Evolutionary conservation across 257 asterid genomes (phyloP), one percentile per base, ranked within the genome.

Genomic region (Nicotiana tabacum): DNA sequence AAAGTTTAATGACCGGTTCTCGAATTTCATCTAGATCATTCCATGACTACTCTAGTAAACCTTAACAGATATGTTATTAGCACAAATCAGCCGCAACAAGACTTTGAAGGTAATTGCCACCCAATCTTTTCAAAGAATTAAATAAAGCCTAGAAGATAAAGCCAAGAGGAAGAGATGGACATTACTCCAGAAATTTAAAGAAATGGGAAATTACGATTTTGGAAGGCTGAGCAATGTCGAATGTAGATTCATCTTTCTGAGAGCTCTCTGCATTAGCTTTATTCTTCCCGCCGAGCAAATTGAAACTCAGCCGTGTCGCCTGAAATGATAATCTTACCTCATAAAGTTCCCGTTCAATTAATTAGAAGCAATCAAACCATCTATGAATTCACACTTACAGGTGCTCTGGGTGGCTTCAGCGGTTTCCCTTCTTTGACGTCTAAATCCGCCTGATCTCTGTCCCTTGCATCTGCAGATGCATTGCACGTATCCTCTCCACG

Each of bases 401-500:
- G 97, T 84, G 89, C 87, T 89, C 84, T 88, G 11, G 94, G 94
- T 1, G 97, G 95, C 89, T 86, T 90, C 60, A 90, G 92, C 51
- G 84, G 85, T 81, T 83, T 91, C 9, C 37, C 82, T 82, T 88
- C 88, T 11, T 80, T 86, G 85, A 32, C 83, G 29, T 85, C 90
- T 51, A 72, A 72, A 67, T 87, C 91, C 12, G 79, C 84, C 66
- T 85, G 88, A 87, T 91, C 92, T 29, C 13, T 51, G 33, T 82
- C 82, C 53, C 82, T 43, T 18, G 66, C 43, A 74, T 66, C 60
- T 84, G 80, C 84, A 83, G 69, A 56, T 27, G 85, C 81, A 69
- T 86, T 83, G 46, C 83, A 53, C 35, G 81, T 66, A 43, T 39
- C 87, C 35, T 87, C 92, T 83, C 87, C 92, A 51, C 65, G 82